Evolutionary conservation across 768 basidiomycete genomes (phyloP).

Genomic region (Phlebiopsis flavidoalba): DNA sequence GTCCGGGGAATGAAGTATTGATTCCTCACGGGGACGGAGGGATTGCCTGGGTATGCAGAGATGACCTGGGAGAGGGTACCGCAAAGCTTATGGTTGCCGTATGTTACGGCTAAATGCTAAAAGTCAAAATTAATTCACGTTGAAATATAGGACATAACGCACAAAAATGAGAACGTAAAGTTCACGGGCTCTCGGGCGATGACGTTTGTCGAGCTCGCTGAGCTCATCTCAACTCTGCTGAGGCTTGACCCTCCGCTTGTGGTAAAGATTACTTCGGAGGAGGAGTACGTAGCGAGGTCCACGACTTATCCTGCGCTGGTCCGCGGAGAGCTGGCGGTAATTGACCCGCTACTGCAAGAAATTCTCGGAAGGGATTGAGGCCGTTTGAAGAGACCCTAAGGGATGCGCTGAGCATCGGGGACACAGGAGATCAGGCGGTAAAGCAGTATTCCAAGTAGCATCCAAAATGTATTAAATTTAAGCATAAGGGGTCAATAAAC

Average conservation of each 20-base stretch:
- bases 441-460: slow-evolving; percentile 3
- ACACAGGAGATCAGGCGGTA: slow-evolving; percentile 4
- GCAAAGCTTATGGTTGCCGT: slow-evolving; percentile 26
- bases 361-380: slow-evolving; percentile 25
- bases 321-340: slow-evolving; percentile 24
- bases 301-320: slow-evolving; percentile 26
- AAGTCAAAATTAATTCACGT: slow-evolving; percentile 6
- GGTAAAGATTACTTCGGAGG: slow-evolving; percentile 19
- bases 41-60: slow-evolving; percentile 30
- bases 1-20: slow-evolving; percentile 21
- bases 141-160: slow-evolving; percentile 7
- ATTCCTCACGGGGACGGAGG: slow-evolving; percentile 29
- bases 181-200: slow-evolving; percentile 21
- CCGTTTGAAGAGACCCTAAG: slow-evolving; percentile 22
- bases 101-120: background rate
- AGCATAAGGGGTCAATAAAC: no score
- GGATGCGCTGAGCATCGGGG: slow-evolving; percentile 14
- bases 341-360: slow-evolving; percentile 23
- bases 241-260: slow-evolving; percentile 16
- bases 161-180: slow-evolving; percentile 24
- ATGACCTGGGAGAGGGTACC: slow-evolving; percentile 32
- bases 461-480: no score
- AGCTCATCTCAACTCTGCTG: slow-evolving; percentile 16
- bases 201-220: slow-evolving; percentile 25
- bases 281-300: slow-evolving; percentile 25